Conservation (phyloP, 2,329 filamentous ascomycete species). For the Trichoderma pleuroti region DNA sequence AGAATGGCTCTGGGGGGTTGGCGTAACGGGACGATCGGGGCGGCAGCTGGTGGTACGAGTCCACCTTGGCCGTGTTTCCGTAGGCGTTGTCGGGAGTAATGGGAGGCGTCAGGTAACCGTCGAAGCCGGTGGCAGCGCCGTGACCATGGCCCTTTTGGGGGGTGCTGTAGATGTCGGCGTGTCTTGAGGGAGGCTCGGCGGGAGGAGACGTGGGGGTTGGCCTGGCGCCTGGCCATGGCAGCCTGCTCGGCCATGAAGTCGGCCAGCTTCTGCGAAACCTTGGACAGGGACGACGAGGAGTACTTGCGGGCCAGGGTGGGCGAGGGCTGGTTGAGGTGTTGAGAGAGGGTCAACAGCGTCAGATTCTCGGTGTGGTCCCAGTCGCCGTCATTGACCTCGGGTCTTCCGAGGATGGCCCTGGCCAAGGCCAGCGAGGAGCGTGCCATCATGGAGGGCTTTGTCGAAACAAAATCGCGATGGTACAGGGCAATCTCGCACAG, state of each 20-base stretch:
- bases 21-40: conserved; percentile 61
- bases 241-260: conserved; percentile 60
- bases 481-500: conserved; percentile 93
- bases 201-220: conserved; percentile 59
- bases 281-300: conserved; percentile 50
- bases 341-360: conserved; percentile 58
- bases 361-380: conserved; percentile 72
- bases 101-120: conserved; percentile 79
- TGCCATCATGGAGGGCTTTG: conserved; percentile 85
- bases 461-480: conserved; percentile 94
- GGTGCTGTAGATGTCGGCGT: conserved; percentile 66
- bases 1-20: conserved; percentile 49
- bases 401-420: conserved; percentile 77
- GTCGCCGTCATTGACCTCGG: conserved; percentile 70
- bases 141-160: conserved; percentile 73
- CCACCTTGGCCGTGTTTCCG: conserved; percentile 42
- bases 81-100: conserved; percentile 75
- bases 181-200: conserved; percentile 49
- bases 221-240: conserved; percentile 48
- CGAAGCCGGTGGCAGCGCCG: conserved; percentile 58
- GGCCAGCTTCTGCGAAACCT: conserved; percentile 53
- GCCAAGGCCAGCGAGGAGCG: conserved; percentile 81
- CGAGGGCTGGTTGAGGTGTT: conserved; percentile 57
- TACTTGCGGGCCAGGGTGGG: conserved; percentile 59
- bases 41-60: conserved; percentile 46